Percentiles rank a stretch among this genome's conserved stretches.
Conservation (phyloP, 306 rosid species). For the Medicago ruthenica region DNA sequence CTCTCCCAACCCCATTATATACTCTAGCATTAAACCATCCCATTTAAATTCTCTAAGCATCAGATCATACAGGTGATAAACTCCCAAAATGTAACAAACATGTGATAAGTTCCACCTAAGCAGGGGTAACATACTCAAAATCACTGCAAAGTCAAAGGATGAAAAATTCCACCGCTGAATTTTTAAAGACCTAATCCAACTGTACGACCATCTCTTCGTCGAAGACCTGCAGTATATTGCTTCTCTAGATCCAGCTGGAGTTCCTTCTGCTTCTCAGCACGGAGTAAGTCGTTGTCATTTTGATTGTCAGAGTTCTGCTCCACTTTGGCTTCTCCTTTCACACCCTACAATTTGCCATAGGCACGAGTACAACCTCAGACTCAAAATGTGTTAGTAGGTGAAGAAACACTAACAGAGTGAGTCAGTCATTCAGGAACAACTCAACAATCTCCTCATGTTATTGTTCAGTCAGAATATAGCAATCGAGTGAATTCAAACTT, state of each 20-base stretch:
- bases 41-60: conserved; percentile 3
- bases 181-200: conserved; percentile 91
- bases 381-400: conserved; percentile 96
- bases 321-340: conserved; percentile 74
- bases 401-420: conserved; percentile 51
- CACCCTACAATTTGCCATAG: conserved; percentile 99
- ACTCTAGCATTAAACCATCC: not conserved
- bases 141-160: conserved; percentile 31
- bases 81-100: conserved; percentile 33
- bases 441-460: conserved; percentile 29
- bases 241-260: conserved; percentile 94
- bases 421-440: conserved; percentile 56
- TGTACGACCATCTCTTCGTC: conserved; percentile 98
- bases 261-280: conserved; percentile 84
- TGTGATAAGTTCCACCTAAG: conserved; percentile 32
- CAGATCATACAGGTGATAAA: conserved; percentile 18
- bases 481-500: conserved; percentile 39
- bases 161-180: conserved; percentile 3
- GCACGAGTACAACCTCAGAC: conserved; percentile 99
- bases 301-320: conserved; percentile 60
- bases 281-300: conserved; percentile 52
- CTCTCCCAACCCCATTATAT: not conserved
- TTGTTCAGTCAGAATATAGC: conserved; percentile 23
- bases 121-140: conserved; percentile 38
- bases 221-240: conserved; percentile 95